Evolutionary conservation across 768 basidiomycete species (phyloP).

Genomic region (Kwoniella dejecticola): DNA sequence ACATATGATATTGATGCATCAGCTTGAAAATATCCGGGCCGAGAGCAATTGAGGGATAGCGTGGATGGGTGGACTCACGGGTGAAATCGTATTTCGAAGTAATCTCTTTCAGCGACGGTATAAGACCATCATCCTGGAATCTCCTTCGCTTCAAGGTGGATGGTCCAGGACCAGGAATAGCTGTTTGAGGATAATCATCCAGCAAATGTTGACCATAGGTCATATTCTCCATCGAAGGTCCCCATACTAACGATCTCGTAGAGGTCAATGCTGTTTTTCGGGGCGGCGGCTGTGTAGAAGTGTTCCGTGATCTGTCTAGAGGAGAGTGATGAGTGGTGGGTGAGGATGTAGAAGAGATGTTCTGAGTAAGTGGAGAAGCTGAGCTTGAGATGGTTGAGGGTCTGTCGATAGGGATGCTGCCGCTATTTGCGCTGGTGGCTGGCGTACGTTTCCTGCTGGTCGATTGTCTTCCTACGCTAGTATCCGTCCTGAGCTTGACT

Average conservation of each 20-base stretch:
- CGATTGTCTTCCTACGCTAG: constrained; percentile 39
- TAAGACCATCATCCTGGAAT: constrained; percentile 23
- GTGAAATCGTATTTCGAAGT: constrained; percentile 17
- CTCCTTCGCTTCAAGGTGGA: constrained; percentile 14
- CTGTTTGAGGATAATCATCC: background rate
- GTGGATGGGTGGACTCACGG: constrained; percentile 17
- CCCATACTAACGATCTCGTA: constrained; percentile 17
- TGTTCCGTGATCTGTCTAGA: background rate
- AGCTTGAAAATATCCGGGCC: too few relatives aligned
- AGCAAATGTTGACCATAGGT: background rate
- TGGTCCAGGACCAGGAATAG: constrained; percentile 13
- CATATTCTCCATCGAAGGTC: constrained; percentile 2
- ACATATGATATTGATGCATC: too few relatives aligned
- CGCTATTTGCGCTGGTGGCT: background rate
- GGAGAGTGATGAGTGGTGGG: background rate
- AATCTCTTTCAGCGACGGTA: constrained; percentile 18
- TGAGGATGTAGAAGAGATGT: background rate
- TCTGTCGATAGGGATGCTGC: background rate
- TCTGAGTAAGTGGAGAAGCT: background rate
- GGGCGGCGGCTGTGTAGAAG: background rate
- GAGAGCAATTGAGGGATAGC: too few relatives aligned
- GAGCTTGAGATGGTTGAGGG: background rate
- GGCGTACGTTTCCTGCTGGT: constrained; percentile 18
- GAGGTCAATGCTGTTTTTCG: constrained; percentile 4
- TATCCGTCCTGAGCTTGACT: constrained; percentile 54